Evolutionary conservation across 257 asterid genomes (phyloP).

Genomic region (Avicennia marina): DNA sequence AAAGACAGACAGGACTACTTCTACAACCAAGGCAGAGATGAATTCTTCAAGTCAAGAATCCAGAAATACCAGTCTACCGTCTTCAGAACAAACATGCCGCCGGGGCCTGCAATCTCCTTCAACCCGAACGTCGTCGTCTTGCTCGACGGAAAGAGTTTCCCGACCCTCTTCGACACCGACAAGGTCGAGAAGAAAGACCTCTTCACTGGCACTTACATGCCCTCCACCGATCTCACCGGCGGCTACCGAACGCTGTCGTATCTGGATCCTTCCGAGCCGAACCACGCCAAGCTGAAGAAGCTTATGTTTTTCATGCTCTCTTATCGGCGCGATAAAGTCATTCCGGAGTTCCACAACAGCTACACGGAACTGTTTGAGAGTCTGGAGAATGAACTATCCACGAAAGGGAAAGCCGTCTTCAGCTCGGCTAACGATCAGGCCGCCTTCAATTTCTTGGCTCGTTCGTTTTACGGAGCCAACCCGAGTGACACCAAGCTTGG

Average conservation of each 20-base stretch:
- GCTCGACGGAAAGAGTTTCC: conserved; percentile 77
- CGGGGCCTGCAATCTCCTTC: conserved; percentile 58
- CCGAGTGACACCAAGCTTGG: conserved; percentile 52
- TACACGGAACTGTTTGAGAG: conserved; percentile 40
- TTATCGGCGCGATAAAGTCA: conserved; percentile 42
- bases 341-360: conserved; percentile 48
- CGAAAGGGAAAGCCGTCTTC: conserved; percentile 47
- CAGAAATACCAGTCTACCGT: conserved; percentile 63
- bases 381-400: conserved; percentile 40
- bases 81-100: conserved; percentile 79
- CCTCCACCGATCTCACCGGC: conserved; percentile 69
- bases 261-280: conserved; percentile 77
- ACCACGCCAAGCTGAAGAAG: conserved; percentile 54
- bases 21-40: conserved; percentile 75
- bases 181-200: conserved; percentile 68
- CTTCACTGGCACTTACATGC: conserved; percentile 79
- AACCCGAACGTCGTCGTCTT: conserved; percentile 61
- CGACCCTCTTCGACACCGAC: conserved; percentile 54
- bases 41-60: conserved; percentile 62
- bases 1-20: conserved; percentile 63
- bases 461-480: conserved; percentile 40
- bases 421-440: conserved; percentile 55
- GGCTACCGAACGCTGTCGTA: conserved; percentile 63
- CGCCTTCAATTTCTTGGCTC: conserved; percentile 60
- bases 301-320: conserved; percentile 56